Conservation (phyloP, 768 basidiomycete genomes). For the Auricularia auricula-judae region DNA sequence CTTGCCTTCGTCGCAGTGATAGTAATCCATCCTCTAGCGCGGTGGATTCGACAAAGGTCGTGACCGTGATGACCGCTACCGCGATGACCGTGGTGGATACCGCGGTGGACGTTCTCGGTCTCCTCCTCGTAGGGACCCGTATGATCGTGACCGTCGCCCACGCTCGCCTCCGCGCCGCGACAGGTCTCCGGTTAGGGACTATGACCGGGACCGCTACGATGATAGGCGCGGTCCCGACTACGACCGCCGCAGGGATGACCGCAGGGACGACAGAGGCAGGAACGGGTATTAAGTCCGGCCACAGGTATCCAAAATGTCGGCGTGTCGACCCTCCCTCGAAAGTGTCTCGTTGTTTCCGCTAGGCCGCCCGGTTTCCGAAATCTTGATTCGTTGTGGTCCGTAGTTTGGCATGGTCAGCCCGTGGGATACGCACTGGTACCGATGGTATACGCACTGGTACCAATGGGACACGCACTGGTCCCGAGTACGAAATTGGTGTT, state of each 20-base stretch:
- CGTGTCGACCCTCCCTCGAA: not conserved
- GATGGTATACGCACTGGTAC: too few relatives aligned
- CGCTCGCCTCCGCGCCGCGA: conserved; percentile 37
- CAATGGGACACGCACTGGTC: too few relatives aligned
- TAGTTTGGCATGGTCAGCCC: not conserved
- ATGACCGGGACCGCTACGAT: conserved; percentile 87
- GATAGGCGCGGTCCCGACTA: conserved; percentile 78
- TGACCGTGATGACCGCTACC: conserved; percentile 49
- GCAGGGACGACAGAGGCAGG: conserved; percentile 69
- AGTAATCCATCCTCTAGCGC: conserved; percentile 31
- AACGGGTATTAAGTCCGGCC: conserved; percentile 43
- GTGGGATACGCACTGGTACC: too few relatives aligned
- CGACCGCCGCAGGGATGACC: conserved; percentile 81
- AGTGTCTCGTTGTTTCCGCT: not conserved
- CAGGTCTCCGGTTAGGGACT: conserved; percentile 79
- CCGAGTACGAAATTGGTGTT: too few relatives aligned
- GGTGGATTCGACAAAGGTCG: conserved; percentile 63
- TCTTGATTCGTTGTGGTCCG: not conserved
- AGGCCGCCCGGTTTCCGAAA: not conserved
- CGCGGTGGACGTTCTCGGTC: conserved; percentile 68
- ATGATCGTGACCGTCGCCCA: conserved; percentile 35
- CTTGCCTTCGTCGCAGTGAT: conserved; percentile 5
- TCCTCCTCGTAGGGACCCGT: conserved; percentile 55
- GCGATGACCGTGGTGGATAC: conserved; percentile 46
- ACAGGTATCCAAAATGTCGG: not conserved